Conservation (phyloP, 108 stramenopile genomes). For the Poteriospumella lacustris region DNA sequence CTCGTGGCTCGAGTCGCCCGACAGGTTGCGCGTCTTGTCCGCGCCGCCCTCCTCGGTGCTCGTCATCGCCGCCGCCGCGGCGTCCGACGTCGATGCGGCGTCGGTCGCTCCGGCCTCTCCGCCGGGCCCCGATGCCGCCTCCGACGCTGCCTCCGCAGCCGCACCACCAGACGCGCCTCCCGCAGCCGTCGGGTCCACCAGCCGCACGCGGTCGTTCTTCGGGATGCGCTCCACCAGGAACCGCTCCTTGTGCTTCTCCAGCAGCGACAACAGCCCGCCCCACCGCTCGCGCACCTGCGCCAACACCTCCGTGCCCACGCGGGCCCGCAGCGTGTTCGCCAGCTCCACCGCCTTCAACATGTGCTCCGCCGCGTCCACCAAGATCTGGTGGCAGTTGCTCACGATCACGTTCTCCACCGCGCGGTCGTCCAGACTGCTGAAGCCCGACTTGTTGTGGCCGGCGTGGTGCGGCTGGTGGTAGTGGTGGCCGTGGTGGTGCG, state of each 20-base stretch:
- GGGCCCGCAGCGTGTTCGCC: conserved; percentile 31
- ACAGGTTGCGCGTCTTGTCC: too few relatives aligned
- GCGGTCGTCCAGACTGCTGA: neutral
- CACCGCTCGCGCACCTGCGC: neutral
- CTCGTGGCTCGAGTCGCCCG: neutral
- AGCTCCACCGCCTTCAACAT: conserved; percentile 30
- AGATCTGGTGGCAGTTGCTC: conserved; percentile 4
- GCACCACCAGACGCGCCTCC: neutral
- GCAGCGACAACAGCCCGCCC: conserved; percentile 31
- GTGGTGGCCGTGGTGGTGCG: too few relatives aligned
- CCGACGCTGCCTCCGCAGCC: neutral
- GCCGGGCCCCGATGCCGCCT: neutral
- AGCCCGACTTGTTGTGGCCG: neutral
- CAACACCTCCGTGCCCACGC: conserved; percentile 27
- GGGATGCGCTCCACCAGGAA: conserved; percentile 32
- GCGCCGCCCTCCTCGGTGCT: too few relatives aligned
- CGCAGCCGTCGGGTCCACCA: neutral
- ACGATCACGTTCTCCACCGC: neutral
- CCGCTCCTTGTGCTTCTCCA: neutral
- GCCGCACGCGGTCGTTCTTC: conserved; percentile 29
- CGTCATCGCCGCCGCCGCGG: neutral
- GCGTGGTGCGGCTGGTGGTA: too few relatives aligned
- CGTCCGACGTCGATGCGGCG: neutral
- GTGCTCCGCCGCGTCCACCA: neutral
- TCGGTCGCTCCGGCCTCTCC: neutral